Base-by-base conservation (phyloP, 2,329 filamentous ascomycete genomes). In the Pseudogymnoascus sp. region DNA sequence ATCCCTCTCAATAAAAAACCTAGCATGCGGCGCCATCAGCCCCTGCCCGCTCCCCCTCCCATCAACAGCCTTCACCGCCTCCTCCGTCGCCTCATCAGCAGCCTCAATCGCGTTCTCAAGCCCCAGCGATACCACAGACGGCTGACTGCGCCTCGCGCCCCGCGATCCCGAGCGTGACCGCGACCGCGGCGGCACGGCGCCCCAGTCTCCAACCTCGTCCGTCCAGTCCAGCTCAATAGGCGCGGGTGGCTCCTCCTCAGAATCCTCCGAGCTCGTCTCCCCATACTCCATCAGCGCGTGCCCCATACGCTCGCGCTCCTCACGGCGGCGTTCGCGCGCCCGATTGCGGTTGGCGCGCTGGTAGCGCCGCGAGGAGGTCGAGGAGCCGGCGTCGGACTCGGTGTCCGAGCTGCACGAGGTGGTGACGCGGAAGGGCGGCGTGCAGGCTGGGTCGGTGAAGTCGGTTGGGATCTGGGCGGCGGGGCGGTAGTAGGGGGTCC, bases 1-100 rank as follows among this genome's bases (percentile, higher is more conserved):
- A 69, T 88, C 84, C 73, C 86, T 85, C 71, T 89, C 87, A 63
- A 97, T 96, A 71, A 87, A 89, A 76, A 97, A 97, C 29, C 85
- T 84, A 2, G 91, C 91, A 74, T 91, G 86, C 0, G 91, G 91
- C 36, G 81, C 80, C 75, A 93, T 81, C 4, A 90, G 77, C 45
- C 83, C 82, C n/a, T 57, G 47, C 26, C 47, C 47, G 31, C n/a
- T 34, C 47, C 26, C 47, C n/a, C 47, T 31, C 29, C 83, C 82
- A 3, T 83, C 83, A 1, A 83, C 82, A 1, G 82, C 82, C 63
- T 79, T 77, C 12, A 83, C 78, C 1, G 83, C 80, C 70, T 85
- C 83, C 66, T 85, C 83, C 1, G 81, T 83, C 12, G 81, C 81
- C 31, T 78, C 75, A 68, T 82, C 79, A 40, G 65, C 68, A 47